phyloP scores from a whole-genome alignment of 306 rosid genomes.

The Trifolium subterraneum region DNA sequence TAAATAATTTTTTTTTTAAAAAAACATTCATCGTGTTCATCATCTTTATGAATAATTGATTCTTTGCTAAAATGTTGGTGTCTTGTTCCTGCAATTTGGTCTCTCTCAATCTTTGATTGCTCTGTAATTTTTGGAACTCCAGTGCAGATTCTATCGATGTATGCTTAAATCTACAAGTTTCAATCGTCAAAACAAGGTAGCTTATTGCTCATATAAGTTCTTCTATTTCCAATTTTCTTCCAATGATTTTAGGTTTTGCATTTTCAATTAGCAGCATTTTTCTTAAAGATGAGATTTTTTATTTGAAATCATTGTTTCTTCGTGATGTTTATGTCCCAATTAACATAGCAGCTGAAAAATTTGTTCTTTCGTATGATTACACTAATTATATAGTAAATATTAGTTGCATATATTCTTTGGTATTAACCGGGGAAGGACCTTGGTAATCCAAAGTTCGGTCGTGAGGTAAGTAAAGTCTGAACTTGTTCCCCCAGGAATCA shows the following conservation, averaged over 20 bases:
- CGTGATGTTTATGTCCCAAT: not conserved
- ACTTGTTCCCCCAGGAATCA: too few relatives aligned
- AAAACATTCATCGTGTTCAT: too few relatives aligned
- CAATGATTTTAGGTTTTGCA: conserved; percentile 7
- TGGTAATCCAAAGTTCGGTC: too few relatives aligned
- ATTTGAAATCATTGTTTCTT: conserved; percentile 10
- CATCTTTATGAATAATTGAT: too few relatives aligned
- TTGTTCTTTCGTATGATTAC: not conserved
- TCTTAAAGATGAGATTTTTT: conserved; percentile 19
- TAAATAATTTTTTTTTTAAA: too few relatives aligned
- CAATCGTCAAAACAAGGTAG: conserved; percentile 13
- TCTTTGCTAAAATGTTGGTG: too few relatives aligned
- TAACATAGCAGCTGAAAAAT: not conserved
- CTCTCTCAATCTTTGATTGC: not conserved
- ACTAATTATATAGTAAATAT: not conserved
- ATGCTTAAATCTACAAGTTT: conserved; percentile 4
- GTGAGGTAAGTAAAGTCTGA: too few relatives aligned
- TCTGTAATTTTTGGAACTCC: not conserved
- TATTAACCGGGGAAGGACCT: too few relatives aligned
- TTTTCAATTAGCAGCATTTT: conserved; percentile 8
- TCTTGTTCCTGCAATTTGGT: not conserved
- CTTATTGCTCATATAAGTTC: not conserved
- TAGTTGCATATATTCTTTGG: too few relatives aligned
- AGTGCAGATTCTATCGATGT: not conserved
- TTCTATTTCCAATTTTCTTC: not conserved